A percentile compares a stretch with the other conserved stretches of the same genome.
phyloP scores from a whole-genome alignment of 2,329 filamentous ascomycete genomes.

The Xenosphaeropsis pyriputrescens region DNA sequence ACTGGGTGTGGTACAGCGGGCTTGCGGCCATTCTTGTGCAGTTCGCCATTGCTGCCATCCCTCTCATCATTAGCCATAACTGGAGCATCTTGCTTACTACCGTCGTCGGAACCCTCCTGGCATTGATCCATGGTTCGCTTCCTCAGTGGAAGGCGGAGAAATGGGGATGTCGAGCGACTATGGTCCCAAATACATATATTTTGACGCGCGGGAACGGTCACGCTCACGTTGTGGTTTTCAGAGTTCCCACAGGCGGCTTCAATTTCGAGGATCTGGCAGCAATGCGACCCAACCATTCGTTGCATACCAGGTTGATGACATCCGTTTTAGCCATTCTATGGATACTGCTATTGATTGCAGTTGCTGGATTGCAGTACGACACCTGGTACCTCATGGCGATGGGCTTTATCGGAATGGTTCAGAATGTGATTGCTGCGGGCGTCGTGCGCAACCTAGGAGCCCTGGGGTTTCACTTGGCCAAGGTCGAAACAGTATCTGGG shows the following conservation, averaged over 20 bases:
- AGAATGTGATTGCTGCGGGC: conserved; percentile 23
- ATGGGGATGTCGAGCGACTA: conserved; percentile 21
- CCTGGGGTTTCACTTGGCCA: conserved; percentile 6
- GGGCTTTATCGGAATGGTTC: conserved; percentile 23
- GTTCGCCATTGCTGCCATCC: conserved; percentile 7
- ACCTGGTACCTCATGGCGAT: conserved; percentile 26
- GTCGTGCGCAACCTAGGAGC: conserved; percentile 13
- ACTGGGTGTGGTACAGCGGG: conserved; percentile 6
- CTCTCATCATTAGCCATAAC: conserved; percentile 2
- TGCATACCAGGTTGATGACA: conserved; percentile 2
- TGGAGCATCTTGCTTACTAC: conserved; percentile 23
- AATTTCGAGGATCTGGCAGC: conserved; percentile 27
- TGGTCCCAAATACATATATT: conserved; percentile 10
- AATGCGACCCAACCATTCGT: too few species aligned
- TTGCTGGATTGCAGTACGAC: conserved; percentile 19
- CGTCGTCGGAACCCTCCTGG: conserved; percentile 20
- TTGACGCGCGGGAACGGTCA: conserved; percentile 25
- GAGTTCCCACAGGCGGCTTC: conserved; percentile 16
- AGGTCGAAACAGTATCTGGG: neutral
- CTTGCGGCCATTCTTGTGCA: conserved; percentile 9
- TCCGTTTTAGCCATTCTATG: conserved; percentile 19
- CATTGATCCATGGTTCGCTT: conserved; percentile 19
- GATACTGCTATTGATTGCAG: conserved; percentile 24
- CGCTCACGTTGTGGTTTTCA: conserved; percentile 23
- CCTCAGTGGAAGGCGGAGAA: conserved; percentile 29